Percentiles rank a stretch among this genome's conserved stretches.
phyloP scores from a whole-genome alignment of 2,329 filamentous ascomycete genomes.

The Neocucurbitaria cava region DNA sequence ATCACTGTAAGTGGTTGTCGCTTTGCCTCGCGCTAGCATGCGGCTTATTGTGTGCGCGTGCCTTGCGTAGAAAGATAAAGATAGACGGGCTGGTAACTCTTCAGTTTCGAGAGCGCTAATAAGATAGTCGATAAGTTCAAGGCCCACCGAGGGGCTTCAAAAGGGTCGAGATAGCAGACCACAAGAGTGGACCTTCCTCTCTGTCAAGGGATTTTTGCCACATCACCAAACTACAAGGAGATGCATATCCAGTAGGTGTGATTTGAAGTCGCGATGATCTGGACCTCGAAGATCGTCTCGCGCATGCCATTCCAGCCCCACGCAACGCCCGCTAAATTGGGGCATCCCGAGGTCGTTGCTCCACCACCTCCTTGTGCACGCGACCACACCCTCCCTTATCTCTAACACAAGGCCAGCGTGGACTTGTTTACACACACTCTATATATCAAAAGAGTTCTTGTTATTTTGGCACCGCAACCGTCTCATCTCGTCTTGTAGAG shows the following conservation, averaged over 20 bases:
- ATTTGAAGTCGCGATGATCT: background rate
- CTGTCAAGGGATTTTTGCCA: background rate
- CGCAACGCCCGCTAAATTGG: background rate
- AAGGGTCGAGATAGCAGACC: no score
- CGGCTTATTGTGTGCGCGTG: no score
- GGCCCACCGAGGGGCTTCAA: no score
- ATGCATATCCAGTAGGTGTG: no score
- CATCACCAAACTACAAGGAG: background rate
- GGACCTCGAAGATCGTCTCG: background rate
- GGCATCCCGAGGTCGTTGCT: background rate
- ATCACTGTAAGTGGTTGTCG: no score
- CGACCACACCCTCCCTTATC: background rate
- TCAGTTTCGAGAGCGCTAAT: background rate
- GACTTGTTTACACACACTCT: background rate
- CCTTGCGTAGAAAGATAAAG: no score
- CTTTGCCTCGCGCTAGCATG: no score
- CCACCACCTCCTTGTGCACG: background rate
- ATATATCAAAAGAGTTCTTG: background rate
- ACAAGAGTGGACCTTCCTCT: no score
- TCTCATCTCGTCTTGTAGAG: background rate
- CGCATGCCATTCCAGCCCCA: background rate
- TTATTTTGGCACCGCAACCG: background rate
- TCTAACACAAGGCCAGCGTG: background rate
- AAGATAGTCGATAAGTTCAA: background rate
- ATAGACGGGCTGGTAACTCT: background rate